A percentile compares a stretch with the other conserved stretches of the same genome.
These are phyloP conservation scores for Neurospora sp. DNA, from an alignment of 495 filamentous ascomycete species.

Conservation along the genomic window DNA sequence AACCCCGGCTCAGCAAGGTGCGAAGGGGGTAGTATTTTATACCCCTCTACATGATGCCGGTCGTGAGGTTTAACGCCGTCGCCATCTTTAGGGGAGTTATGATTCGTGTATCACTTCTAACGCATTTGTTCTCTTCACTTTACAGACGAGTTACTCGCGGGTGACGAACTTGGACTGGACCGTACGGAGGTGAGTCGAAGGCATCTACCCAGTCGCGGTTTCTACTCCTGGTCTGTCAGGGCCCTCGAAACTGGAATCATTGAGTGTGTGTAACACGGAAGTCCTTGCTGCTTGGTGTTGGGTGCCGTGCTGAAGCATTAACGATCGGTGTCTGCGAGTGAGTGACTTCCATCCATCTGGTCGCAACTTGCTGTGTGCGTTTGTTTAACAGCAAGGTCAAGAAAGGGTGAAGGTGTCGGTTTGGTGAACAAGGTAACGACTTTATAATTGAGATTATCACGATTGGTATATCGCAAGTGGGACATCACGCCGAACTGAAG, in stretches of 20 bases:
- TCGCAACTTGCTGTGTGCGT: neutral
- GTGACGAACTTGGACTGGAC: neutral
- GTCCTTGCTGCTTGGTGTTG: rapidly evolving
- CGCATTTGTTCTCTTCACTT: neutral
- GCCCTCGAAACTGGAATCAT: neutral
- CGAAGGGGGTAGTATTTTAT: neutral
- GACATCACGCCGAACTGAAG: too few relatives aligned
- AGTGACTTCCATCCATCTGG: neutral
- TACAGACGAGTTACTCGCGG: rapidly evolving
- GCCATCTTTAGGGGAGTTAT: neutral
- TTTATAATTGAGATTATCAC: too few relatives aligned
- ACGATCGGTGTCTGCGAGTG: neutral
- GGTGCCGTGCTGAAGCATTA: too few relatives aligned
- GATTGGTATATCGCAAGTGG: too few relatives aligned
- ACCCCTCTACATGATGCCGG: neutral
- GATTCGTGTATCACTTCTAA: neutral
- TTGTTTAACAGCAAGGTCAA: neutral
- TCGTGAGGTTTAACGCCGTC: neutral
- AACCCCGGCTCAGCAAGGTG: rapidly evolving
- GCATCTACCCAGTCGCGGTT: neutral
- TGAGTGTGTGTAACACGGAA: neutral
- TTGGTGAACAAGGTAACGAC: neutral
- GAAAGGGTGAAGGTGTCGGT: neutral
- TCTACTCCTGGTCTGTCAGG: neutral
- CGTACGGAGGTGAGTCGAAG: neutral